Evolutionary conservation across 1,139 yeast species (phyloP), one percentile per base, ranked within the genome.

Genomic region (Sugiyamaella japonica): DNA sequence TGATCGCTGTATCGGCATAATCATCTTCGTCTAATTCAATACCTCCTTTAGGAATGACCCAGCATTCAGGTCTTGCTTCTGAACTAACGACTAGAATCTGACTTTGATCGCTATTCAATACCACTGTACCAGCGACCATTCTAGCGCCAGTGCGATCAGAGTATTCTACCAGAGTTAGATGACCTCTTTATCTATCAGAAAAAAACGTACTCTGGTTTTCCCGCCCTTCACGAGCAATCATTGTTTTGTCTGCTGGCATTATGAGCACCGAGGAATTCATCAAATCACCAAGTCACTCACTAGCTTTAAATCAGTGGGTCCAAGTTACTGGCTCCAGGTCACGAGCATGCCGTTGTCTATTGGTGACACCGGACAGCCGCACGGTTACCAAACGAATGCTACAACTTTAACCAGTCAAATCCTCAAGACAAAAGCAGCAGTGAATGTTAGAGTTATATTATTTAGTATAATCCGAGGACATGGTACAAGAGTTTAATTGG

Each of bases 11-110:
- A 52, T 72, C 69, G 54, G 63, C 65, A 34, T 62, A 63, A 16
- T 78, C 80, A 1, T 80, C 75, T 66, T 93, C 99, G 69, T 93
- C 99, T 42, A 70, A 67, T 70, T 93, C 99, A 52, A 91, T 84
- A 0, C 99, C 99, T 32, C 99, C 99, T 66, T 93, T 95, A 2
- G 99, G 99, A 9, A 93, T 72, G 12, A 95, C 88, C 96, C 96
- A 90, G 63, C 78, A 79, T 54, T 81, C 79, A 36, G 76, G 77
- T 57, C 83, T 83, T 13, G 84, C 83, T 17, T 86, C 77, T 0
- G 97, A 86, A 61, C 86, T 81, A 39, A 93, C 82, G 83, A 93
- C 80, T 13, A 93, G 78, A 31, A 91, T 89, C 63, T 83, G 80
- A 39, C 77, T 78, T 57, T 77, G 79, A 38, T 77, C 74, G 1